Evolutionary conservation across 139 green algal species (phyloP).

Genomic region (Cymbomonas tetramitiformis): DNA sequence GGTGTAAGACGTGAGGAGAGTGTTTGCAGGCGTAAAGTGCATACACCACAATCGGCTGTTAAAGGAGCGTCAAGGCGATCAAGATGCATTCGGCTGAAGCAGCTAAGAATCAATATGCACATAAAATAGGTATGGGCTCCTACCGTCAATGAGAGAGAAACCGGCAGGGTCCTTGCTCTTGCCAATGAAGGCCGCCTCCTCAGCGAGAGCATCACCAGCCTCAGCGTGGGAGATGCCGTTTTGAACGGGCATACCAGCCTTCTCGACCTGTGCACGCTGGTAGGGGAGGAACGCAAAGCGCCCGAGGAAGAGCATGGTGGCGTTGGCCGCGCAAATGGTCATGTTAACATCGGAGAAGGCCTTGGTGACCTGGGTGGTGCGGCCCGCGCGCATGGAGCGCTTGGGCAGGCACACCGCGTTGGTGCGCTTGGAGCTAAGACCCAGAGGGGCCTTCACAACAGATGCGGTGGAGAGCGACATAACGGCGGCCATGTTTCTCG

Average conservation of each 20-base stretch:
- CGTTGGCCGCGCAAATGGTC: constrained; percentile 33
- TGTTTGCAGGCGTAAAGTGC: no score
- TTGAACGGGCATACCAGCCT: constrained; percentile 51
- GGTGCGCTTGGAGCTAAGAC: no score
- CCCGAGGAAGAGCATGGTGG: constrained; percentile 39
- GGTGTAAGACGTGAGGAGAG: no score
- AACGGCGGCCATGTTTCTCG: no score
- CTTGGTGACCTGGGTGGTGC: no score
- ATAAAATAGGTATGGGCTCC: not conserved
- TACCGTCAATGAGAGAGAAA: constrained; percentile 72
- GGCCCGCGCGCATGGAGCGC: no score
- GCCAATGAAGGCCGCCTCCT: constrained; percentile 42
- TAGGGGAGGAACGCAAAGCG: constrained; percentile 58
- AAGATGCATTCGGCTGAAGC: no score
- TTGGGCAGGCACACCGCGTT: no score
- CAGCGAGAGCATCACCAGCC: constrained; percentile 50
- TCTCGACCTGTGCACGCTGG: constrained; percentile 39
- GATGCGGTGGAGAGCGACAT: no score
- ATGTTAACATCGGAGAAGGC: constrained; percentile 14
- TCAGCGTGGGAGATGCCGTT: constrained; percentile 53
- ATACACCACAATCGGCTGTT: no score
- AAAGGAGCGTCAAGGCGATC: no score
- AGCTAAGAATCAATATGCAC: not conserved
- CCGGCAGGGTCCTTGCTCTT: constrained; percentile 56
- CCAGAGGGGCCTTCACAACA: no score